phyloP scores from a whole-genome alignment of 2,329 filamentous ascomycete species.

The Claviceps citrina region DNA sequence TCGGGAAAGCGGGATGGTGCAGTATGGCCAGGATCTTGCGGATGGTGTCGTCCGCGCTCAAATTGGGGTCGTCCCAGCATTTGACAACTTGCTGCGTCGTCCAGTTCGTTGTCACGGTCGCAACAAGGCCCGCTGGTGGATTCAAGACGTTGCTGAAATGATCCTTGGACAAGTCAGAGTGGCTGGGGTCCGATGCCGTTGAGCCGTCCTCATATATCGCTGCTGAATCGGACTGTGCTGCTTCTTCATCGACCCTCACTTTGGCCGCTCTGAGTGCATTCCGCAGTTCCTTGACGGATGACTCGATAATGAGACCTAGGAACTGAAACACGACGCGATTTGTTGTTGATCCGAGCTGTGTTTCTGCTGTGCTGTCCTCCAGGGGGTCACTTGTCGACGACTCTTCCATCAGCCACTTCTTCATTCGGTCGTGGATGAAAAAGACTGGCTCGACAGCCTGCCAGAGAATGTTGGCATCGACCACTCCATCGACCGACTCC shows the following conservation, averaged over 20 bases:
- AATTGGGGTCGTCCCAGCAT: conserved; percentile 57
- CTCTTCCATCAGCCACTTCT: conserved; percentile 49
- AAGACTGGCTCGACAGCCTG: conserved; percentile 74
- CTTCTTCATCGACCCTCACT: conserved; percentile 15
- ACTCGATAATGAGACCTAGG: conserved; percentile 72
- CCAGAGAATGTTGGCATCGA: conserved; percentile 39
- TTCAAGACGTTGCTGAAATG: conserved; percentile 57
- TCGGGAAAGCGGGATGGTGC: conserved; percentile 69
- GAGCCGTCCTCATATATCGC: conserved; percentile 59
- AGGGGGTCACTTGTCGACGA: conserved; percentile 25
- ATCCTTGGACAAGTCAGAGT: conserved; percentile 65
- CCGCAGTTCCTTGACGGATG: conserved; percentile 70
- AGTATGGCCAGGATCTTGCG: conserved; percentile 62
- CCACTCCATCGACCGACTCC: conserved; percentile 1
- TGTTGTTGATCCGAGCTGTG: conserved; percentile 48
- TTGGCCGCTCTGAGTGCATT: conserved; percentile 44
- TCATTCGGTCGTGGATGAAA: conserved; percentile 32
- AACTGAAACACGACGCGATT: conserved; percentile 80
- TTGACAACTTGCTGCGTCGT: conserved; percentile 14
- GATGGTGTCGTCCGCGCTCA: conserved; percentile 55
- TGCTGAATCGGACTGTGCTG: conserved; percentile 37
- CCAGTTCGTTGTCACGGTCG: conserved; percentile 17
- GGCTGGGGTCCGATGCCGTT: conserved; percentile 52
- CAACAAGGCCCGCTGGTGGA: conserved; percentile 14
- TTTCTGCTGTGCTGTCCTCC: conserved; percentile 8